Evolutionary conservation across 2,329 filamentous ascomycete species (phyloP), one percentile per base, ranked within the genome.

Genomic region (Fusarium falciforme): DNA sequence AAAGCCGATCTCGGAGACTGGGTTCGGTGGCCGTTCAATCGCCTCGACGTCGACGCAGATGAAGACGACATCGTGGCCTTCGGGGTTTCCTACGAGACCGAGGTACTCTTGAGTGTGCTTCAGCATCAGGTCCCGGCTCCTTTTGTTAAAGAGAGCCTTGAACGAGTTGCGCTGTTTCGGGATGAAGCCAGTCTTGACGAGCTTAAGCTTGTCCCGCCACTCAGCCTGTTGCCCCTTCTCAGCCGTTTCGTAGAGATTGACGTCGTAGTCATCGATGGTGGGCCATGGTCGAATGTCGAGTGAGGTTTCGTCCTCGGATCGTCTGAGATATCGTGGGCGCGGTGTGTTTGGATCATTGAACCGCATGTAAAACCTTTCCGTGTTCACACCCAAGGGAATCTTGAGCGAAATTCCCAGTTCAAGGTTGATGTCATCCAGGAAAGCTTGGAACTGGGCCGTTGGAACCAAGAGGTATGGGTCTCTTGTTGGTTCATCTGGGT

Each of bases 1-100:
- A 44, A 99, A 86, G 1, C 96, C 96, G 42, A 99, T 87, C 81
- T 99, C 96, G 0, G 95, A 97, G 67, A 98, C 88, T 14, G 89
- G 85, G 36, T 87, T 84, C 14, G 90, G 89, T 52, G 89, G 85
- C 25, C 84, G 83, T 81, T 99, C 96, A 67, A 92, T 94, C 1
- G 92, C 91, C 82, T 99, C 96, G 35, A 96, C 85, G 77, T 99
- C 96, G 52, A 98, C 86, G 71, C 89, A 91, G 67, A 98, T 86
- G 75, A 98, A 93, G 9, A 97, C 87, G 6, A 79, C 75, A 25
- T 79, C 71, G 9, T 66, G 44, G 9, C 60, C 57, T 8, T 60
- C 68, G 1, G 59, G 57, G 5, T 64, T 42, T 10, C 64, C 71
- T 20, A 64, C 66, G 5, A 97, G 84, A 5, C 93, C 94, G 2